Evolutionary conservation across 768 basidiomycete species (phyloP).

Genomic region (Heimioporus sp.): DNA sequence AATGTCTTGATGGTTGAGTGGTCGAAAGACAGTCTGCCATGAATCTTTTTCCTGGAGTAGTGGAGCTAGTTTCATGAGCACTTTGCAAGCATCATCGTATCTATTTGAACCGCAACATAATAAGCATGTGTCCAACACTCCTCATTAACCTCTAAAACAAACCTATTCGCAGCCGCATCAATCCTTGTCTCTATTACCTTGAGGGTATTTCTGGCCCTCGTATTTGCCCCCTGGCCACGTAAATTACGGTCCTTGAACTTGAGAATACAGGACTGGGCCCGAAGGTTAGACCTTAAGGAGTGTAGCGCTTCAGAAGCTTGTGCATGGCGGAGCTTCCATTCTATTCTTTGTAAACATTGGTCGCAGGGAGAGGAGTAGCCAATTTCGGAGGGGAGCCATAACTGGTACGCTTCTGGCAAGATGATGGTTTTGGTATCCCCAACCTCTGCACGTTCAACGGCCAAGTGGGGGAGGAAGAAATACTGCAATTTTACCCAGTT

Average conservation of each 20-base stretch:
- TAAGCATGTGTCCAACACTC: too few species aligned
- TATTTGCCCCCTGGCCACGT: conserved; percentile 6
- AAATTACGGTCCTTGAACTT: conserved; percentile 7
- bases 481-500: conserved; percentile 5
- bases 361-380: not conserved
- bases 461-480: conserved; percentile 1
- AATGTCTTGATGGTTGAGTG: not conserved
- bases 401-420: not conserved
- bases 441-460: not conserved
- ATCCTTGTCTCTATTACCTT: not conserved
- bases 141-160: too few species aligned
- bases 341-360: not conserved
- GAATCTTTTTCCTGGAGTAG: not conserved
- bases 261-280: not conserved
- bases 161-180: not conserved
- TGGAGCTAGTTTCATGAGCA: not conserved
- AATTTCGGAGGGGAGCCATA: conserved; percentile 1
- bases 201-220: not conserved
- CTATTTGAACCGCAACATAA: not conserved
- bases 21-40: not conserved
- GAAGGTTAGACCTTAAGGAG: conserved; percentile 15
- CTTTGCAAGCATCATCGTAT: not conserved
- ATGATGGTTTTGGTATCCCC: not conserved
- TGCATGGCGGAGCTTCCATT: conserved; percentile 4
- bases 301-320: conserved; percentile 22